Base-by-base conservation (phyloP, 768 basidiomycete genomes). In the Lactarius sp. region DNA sequence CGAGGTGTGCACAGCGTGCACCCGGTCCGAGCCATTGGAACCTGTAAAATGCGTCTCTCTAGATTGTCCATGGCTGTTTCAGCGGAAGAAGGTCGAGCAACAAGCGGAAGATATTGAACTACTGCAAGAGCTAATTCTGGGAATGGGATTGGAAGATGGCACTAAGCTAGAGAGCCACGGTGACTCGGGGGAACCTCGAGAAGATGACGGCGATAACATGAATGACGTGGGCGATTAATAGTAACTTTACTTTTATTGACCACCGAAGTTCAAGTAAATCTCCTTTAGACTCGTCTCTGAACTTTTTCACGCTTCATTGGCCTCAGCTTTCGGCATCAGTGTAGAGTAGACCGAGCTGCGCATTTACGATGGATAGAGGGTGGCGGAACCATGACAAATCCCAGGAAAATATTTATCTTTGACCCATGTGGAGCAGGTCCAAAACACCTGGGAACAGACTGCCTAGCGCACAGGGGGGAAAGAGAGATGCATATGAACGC, bases 61-160 rank as follows among this genome's bases (percentile, higher is more conserved):
- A 58, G 82, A 83, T 65, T 83, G 82, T 66, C 73, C 76, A 2
- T 73, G 78, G 64, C 65, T 78, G n/a, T 82, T 77, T 66, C 73
- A 76, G 20, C 68, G 79, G 20, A 69, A 71, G 49, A 72, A 73
- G 51, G 69, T 57, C 4, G 69, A 69, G 58, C 42, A 74, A 59
- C 18, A 65, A 22, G 58, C 51, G 6, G 65, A 69, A 36, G 63
- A 69, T 18, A 47, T 56, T 3, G 61, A 42, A 42, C 18, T 41
- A 13, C 14, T 69, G 42, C 54, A 61, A 10, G 60, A 62, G 46
- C 34, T 69, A 52, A 57, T 62, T 37, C 44, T 41, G 18, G 56
- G 55, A 27, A 7, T 69, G 37, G 64, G 53, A 3, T 36, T 64
- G 59, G 49, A 27, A 14, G 65, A 66, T 18, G 66, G 70, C 50